phyloP scores from a whole-genome alignment of 2,329 filamentous ascomycete species.

The Aspergillus persii region DNA sequence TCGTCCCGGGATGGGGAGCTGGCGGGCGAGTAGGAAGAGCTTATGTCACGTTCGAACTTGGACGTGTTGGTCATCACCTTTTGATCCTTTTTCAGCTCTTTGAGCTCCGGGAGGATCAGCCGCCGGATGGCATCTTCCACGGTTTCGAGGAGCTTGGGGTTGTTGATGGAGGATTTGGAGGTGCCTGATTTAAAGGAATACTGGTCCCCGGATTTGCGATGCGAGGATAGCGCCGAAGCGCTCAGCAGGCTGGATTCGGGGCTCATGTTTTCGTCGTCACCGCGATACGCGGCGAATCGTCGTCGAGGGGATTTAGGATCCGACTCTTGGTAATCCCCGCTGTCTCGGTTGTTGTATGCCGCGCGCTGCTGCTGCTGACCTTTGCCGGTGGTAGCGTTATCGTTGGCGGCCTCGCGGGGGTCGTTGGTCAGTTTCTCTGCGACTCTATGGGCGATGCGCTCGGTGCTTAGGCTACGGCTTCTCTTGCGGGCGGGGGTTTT shows the following conservation, averaged over 20 bases:
- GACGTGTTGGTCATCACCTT: constrained; percentile 70
- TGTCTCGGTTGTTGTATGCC: constrained; percentile 45
- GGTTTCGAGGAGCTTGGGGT: constrained; percentile 83
- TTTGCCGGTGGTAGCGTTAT: constrained; percentile 43
- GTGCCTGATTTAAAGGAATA: constrained; percentile 60
- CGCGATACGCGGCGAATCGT: constrained; percentile 47
- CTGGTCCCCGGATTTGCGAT: constrained; percentile 55
- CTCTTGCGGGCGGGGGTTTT: constrained; percentile 59
- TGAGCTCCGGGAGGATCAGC: constrained; percentile 86
- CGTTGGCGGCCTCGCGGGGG: constrained; percentile 45
- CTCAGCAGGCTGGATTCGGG: constrained; percentile 63
- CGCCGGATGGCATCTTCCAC: constrained; percentile 91
- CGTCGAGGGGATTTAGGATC: constrained; percentile 47
- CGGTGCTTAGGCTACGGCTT: constrained; percentile 64
- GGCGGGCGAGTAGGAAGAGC: constrained; percentile 59
- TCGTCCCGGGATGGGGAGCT: constrained; percentile 57
- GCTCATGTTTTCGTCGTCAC: constrained; percentile 52
- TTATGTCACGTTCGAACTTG: constrained; percentile 64
- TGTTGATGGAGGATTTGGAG: constrained; percentile 77
- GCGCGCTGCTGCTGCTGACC: constrained; percentile 35
- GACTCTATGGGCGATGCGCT: constrained; percentile 66
- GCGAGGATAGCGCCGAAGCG: constrained; percentile 53
- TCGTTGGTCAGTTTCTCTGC: constrained; percentile 63
- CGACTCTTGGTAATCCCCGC: constrained; percentile 45
- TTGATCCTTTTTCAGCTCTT: constrained; percentile 85